Base-by-base conservation (phyloP, 352 stramenopile species). In the Globisporangium cystogenes region DNA sequence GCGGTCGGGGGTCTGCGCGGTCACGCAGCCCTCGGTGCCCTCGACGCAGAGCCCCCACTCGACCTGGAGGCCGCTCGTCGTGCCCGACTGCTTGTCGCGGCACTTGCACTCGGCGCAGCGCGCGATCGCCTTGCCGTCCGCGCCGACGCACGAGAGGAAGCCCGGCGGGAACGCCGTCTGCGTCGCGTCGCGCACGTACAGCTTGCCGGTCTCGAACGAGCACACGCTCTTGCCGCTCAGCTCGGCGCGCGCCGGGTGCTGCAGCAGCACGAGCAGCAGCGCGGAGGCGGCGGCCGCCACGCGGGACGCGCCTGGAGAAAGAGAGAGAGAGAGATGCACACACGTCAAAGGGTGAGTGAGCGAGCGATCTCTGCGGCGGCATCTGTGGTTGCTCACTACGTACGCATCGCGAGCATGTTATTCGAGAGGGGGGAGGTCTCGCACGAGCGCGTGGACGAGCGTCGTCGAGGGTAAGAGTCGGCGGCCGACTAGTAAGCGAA, bases 91-190 rank as follows among this genome's bases (percentile, higher is more conserved):
- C 21, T 53, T 55, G 20, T 79, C 63, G n/a, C 72, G 68, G 53
- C 72, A 82, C 3, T 58, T 53, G 39, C 72, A 82, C 3, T 43
- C 31, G 6, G 50, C 33, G 40, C 72, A 82, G 23, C 56, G 60
- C 31, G 45, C 46, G 42, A 59, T 55, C 18, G 60, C 41, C 33
- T 53, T 37, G 23, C 42, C 35, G n/a, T 62, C 43, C 1, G 39
- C 55, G 49, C 49, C 55, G 42, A 55, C 21, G 47, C 72, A 82
- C 35, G 66, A 55, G 48, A 72, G 46, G 31, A 67, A 79, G 6
- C 67, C 72, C 5, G 47, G 31, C 15, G 68, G 67, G 43, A 78
- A 70, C 18, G 51, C n/a, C 18, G 29, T 55, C 42, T 69, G 57
- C 4, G 42, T 60, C 7, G 50, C 29, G 39, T 79, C 67, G 37